A percentile compares a stretch with the other conserved stretches of the same genome.
Evolutionary conservation across 345 rosid species (phyloP).

Genomic region (Gossypium sturtianum): DNA sequence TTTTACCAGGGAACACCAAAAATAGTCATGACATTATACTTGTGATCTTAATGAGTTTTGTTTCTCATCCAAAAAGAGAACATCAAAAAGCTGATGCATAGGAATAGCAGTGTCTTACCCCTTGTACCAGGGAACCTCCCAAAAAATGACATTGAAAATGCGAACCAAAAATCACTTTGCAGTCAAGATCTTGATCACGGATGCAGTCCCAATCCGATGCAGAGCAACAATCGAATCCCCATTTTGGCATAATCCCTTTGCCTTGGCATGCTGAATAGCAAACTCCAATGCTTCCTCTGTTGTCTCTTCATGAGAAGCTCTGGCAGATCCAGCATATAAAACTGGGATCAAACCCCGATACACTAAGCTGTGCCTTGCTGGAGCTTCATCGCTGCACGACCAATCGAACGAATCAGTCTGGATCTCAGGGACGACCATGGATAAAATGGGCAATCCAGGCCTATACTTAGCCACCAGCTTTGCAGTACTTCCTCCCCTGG

Average conservation of each 20-base stretch:
- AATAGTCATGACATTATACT: neutral
- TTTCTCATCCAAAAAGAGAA: neutral
- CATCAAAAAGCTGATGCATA: neutral
- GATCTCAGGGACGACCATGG: slow-evolving; percentile 85
- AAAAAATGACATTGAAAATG: slow-evolving; percentile 1
- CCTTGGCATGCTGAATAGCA: slow-evolving; percentile 64
- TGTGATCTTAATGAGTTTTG: neutral
- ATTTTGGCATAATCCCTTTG: slow-evolving; percentile 57
- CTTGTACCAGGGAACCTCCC: neutral
- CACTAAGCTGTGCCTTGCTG: slow-evolving; percentile 91
- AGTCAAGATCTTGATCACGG: slow-evolving; percentile 91
- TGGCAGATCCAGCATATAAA: slow-evolving; percentile 83
- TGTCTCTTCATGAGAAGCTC: slow-evolving; percentile 82
- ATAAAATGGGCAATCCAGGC: slow-evolving; percentile 83
- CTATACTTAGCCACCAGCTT: slow-evolving; percentile 94
- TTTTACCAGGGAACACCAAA: too few relatives aligned
- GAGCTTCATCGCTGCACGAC: slow-evolving; percentile 87
- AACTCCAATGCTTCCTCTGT: slow-evolving; percentile 92
- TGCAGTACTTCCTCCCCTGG: slow-evolving; percentile 96
- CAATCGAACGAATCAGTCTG: slow-evolving; percentile 82
- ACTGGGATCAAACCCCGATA: slow-evolving; percentile 79
- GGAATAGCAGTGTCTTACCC: neutral
- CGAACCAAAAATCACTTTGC: slow-evolving; percentile 30
- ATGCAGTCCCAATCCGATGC: slow-evolving; percentile 86
- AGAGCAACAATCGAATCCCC: slow-evolving; percentile 77